Evolutionary conservation across 2,329 filamentous ascomycete species (phyloP), one percentile per base, ranked within the genome.

Genomic region (Pezicula carpinea): DNA sequence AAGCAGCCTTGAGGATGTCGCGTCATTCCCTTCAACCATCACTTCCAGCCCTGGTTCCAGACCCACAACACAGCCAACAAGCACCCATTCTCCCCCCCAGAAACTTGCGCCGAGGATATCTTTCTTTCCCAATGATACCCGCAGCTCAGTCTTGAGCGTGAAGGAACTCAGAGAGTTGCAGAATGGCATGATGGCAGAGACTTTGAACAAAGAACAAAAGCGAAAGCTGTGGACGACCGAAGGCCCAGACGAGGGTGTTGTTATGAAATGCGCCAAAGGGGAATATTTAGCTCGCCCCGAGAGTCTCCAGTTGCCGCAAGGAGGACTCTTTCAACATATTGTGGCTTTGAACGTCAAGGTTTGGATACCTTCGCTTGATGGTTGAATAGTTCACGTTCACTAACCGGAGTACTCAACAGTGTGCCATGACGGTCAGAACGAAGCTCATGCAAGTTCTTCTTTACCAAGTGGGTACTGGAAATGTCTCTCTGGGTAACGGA

Each of bases 401-500:
- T 26, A 39, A n/a, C 49, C 53, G 39, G 61, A 49, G 29, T 7
- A n/a, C n/a, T 23, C 7, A 13, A 34, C 39, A 83, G 77, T 80
- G 75, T 56, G 82, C 82, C 43, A 83, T 86, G 75, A 87, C 83
- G 3, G 72, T 85, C 53, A 83, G 79, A 59, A 85, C 82, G 3
- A 71, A 75, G 49, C 75, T 85, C 34, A 81, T 85, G 57, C 76
- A 78, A 53, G 71, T 82, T 22, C 74, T 86, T 52, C 66, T 85
- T 6, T 58, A 62, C 3, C 66, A 74, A 47, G 66, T 71, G 41
- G 72, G 69, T 39, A 54, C 69, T 18, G 67, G 76, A 14, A 82
- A 76, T 53, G 77, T 86, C 8, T 79, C 82, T 8, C 66, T 86
- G 14, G 64, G 72, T 14, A 69, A 75, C 44, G 79, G 77, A 3